A percentile compares a stretch with the other conserved stretches of the same genome.
phyloP scores from a whole-genome alignment of 225 moss, liverwort and hornwort genomes.

The Bryum argenteum region DNA sequence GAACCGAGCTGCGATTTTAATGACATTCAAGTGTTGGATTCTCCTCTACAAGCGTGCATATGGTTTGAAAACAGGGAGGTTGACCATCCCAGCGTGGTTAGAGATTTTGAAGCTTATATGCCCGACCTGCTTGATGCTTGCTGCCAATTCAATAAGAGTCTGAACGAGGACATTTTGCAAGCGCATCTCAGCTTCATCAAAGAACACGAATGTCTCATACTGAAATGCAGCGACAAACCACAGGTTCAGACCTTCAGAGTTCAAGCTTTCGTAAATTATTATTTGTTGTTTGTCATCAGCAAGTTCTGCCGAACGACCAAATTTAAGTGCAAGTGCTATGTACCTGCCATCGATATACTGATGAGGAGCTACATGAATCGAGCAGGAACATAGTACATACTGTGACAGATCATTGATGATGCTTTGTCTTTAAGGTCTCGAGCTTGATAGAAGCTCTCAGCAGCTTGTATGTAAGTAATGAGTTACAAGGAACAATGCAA shows the following conservation, averaged over 20 bases:
- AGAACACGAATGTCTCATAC: conserved; percentile 23
- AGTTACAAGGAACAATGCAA: too few relatives aligned
- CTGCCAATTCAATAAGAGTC: conserved; percentile 23
- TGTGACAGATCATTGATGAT: conserved; percentile 8
- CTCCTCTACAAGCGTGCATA: conserved; percentile 28
- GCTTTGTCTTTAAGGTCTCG: conserved; percentile 18
- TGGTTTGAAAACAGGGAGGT: conserved; percentile 33
- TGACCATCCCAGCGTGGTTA: neutral
- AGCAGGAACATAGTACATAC: neutral
- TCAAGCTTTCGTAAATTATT: neutral
- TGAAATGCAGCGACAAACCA: conserved; percentile 22
- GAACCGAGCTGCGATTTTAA: conserved; percentile 17
- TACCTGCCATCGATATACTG: neutral
- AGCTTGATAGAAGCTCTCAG: conserved; percentile 22
- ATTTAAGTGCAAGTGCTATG: neutral
- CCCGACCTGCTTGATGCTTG: conserved; percentile 38
- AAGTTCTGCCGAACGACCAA: conserved; percentile 10
- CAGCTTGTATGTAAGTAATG: neutral
- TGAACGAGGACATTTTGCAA: conserved; percentile 38
- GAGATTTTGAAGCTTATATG: conserved; percentile 39
- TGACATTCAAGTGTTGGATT: conserved; percentile 13
- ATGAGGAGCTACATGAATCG: conserved; percentile 3
- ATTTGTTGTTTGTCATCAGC: neutral
- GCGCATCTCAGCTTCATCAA: conserved; percentile 16
- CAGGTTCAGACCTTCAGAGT: conserved; percentile 24